phyloP scores from a whole-genome alignment of 116 monocot genomes.

The Posidonia oceanica region DNA sequence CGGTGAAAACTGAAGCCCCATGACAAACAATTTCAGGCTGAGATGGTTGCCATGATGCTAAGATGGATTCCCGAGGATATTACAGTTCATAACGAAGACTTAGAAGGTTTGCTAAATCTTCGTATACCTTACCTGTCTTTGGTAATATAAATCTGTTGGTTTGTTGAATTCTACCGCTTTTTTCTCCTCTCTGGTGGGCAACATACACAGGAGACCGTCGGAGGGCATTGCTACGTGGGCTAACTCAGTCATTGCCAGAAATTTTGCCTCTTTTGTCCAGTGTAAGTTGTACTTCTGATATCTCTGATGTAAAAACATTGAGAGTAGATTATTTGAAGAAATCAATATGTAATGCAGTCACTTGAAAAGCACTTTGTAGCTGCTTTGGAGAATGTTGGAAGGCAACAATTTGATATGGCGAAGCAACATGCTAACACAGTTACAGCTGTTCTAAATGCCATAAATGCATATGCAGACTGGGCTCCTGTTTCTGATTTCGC shows the following conservation, averaged over 20 bases:
- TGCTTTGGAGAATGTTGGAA: slow-evolving; percentile 55
- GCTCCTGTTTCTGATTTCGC: slow-evolving; percentile 81
- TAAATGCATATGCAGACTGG: slow-evolving; percentile 98
- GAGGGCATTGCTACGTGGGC: slow-evolving; percentile 67
- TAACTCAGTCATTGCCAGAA: slow-evolving; percentile 79
- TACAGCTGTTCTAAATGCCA: slow-evolving; percentile 80
- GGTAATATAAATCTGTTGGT: background rate
- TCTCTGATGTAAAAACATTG: background rate
- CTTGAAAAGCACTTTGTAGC: slow-evolving; percentile 88
- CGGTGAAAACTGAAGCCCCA: background rate
- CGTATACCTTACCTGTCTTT: background rate
- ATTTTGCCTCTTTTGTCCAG: slow-evolving; percentile 81
- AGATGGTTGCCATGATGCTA: slow-evolving; percentile 88
- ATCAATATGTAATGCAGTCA: slow-evolving; percentile 27
- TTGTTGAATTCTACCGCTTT: background rate
- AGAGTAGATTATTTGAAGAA: background rate
- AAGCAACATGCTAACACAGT: slow-evolving; percentile 72
- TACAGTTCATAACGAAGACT: slow-evolving; percentile 97
- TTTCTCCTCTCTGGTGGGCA: background rate
- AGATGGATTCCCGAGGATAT: slow-evolving; percentile 99
- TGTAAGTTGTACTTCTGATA: slow-evolving; percentile 27
- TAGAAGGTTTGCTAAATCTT: slow-evolving; percentile 57
- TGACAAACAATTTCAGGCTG: slow-evolving; percentile 42
- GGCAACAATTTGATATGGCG: slow-evolving; percentile 47
- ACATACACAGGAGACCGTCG: slow-evolving; percentile 67